Evolutionary conservation across 805 yeast genomes (phyloP).

Genomic region (Spathaspora hagerdaliae): DNA sequence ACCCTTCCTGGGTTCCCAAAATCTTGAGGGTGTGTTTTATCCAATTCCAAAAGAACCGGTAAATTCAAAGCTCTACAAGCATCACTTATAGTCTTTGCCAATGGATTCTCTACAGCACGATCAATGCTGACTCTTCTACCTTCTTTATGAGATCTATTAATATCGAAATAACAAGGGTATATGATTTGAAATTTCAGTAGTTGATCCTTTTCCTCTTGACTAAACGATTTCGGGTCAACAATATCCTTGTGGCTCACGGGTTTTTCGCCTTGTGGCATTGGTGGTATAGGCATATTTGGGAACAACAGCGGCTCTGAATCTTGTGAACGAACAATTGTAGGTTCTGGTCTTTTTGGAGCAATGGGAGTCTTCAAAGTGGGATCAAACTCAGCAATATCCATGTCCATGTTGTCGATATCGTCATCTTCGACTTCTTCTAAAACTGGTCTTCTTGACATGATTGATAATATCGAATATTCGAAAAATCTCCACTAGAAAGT

Average conservation of each 20-base stretch:
- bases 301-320: slow-evolving; percentile 35
- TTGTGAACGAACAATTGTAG: slow-evolving; percentile 59
- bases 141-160: slow-evolving; percentile 63
- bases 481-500: no score
- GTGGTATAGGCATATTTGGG: slow-evolving; percentile 24
- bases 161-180: slow-evolving; percentile 93
- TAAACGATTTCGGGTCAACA: slow-evolving; percentile 31
- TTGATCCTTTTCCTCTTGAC: slow-evolving; percentile 58
- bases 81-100: slow-evolving; percentile 77
- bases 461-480: not conserved
- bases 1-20: slow-evolving; percentile 98
- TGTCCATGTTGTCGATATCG: slow-evolving; percentile 86
- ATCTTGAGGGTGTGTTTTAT: slow-evolving; percentile 92
- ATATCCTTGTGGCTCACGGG: slow-evolving; percentile 14
- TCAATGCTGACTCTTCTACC: slow-evolving; percentile 76
- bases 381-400: slow-evolving; percentile 91
- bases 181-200: slow-evolving; percentile 67
- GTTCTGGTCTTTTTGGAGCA: slow-evolving; percentile 60
- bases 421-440: slow-evolving; percentile 79
- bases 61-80: slow-evolving; percentile 49
- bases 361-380: slow-evolving; percentile 60
- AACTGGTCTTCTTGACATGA: slow-evolving; percentile 52
- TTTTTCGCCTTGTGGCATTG: slow-evolving; percentile 11
- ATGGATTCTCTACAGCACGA: slow-evolving; percentile 80
- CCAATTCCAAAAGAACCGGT: slow-evolving; percentile 62